These are phyloP conservation scores for Urtica urens DNA, from an alignment of 306 rosid genomes.

Conservation along the genomic window DNA sequence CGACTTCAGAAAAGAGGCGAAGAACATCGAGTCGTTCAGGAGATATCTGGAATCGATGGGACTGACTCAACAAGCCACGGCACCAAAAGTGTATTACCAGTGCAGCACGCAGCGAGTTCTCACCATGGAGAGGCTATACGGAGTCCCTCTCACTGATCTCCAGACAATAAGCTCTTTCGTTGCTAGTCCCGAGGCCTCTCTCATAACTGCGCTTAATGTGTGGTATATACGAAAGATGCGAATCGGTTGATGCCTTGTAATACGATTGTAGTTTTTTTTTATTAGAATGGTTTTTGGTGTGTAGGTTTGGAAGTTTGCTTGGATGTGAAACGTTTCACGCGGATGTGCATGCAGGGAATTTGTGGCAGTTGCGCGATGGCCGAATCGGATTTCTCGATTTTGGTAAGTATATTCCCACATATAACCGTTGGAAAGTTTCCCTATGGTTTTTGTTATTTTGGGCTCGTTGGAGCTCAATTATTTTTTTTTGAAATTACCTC, in stretches of 20 bases:
- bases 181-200: conserved; percentile 70
- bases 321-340: conserved; percentile 97
- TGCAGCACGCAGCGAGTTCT: conserved; percentile 67
- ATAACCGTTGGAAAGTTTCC: conserved; percentile 5
- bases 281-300: not conserved
- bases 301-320: conserved; percentile 98
- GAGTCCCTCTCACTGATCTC: conserved; percentile 91
- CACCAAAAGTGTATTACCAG: conserved; percentile 74
- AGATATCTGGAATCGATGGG: conserved; percentile 77
- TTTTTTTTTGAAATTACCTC: too few relatives aligned
- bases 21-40: conserved; percentile 77
- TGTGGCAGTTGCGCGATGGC: conserved; percentile 91
- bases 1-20: conserved; percentile 94
- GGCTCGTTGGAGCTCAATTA: not conserved
- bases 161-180: conserved; percentile 80
- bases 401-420: conserved; percentile 35
- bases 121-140: conserved; percentile 89
- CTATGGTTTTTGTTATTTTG: not conserved
- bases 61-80: conserved; percentile 83
- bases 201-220: conserved; percentile 90
- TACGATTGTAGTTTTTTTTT: not conserved
- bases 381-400: conserved; percentile 97
- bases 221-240: conserved; percentile 59
- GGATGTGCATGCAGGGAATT: conserved; percentile 93
- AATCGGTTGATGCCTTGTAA: not conserved